Base-by-base conservation (phyloP, 106 monocot species). In the Apostasia shenzhenica region DNA sequence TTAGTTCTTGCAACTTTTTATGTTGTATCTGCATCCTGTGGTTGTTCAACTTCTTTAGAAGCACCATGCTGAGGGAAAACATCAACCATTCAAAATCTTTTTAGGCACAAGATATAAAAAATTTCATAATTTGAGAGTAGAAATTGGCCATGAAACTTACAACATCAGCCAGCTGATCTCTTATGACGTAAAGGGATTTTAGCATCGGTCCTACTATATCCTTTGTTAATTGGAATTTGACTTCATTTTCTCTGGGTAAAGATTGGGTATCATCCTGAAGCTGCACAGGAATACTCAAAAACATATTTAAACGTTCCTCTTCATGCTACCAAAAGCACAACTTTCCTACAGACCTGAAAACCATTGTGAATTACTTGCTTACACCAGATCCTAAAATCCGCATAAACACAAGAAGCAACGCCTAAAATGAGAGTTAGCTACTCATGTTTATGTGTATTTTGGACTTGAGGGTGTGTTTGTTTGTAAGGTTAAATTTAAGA, bases 181-280 rank as follows among this genome's bases (percentile, higher is more conserved):
- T 91, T 49, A 80, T 68, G 40, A 58, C 49, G 67, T 78, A 83
- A 80, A 91, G 65, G 14, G 84, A 84, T 64, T 85, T 76, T 41
- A 91, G 47, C 80, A 85, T 82, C 45, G 82, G 74, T 55, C 85
- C 82, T 44, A 91, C 57, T 53, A 82, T 71, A 56, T 87, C 87
- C 75, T 87, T 84, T 12, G 73, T 55, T 67, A 91, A 57, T 70
- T 82, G 85, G 72, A 88, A 78, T 72, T 82, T 82, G 50, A 87
- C 74, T 43, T 84, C 82, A 45, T 48, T 69, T 71, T 87, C 78
- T 59, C 71, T 79, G 12, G 63, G 59, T 67, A 76, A 59, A 56
- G 80, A 71, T 13, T 72, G 63, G 3, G 57, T 55, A 55, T 81
- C 85, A 66, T 66, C 76, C 60, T 87, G 82, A 76, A 87, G 82